Evolutionary conservation across 192 early-diverging fungal genomes (phyloP), one percentile per base, ranked within the genome.

Genomic region (Linnemannia exigua): DNA sequence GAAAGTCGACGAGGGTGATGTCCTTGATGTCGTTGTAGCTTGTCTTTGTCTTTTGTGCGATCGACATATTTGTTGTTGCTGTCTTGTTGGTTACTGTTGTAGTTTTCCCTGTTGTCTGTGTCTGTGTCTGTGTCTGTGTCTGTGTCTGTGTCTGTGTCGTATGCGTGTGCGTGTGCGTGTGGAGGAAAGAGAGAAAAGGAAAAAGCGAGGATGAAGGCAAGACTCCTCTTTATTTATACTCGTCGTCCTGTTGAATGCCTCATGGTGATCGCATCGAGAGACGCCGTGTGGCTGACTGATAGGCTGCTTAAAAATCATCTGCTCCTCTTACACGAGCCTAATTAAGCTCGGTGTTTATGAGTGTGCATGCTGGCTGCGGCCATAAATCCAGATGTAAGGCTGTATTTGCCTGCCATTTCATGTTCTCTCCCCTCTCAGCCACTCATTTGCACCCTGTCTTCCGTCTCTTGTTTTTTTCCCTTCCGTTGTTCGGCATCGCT

Each of bases 1-100:
- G 37, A 73, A 79, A 86, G 31, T 86, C 84, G 11, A 67, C 28
- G 9, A 86, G 16, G 6, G 54, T 14, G 38, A 86, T 48, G 9
- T 86, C 78, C 46, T 61, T 80, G 52, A 86, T 80, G 48, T 79
- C 84, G 36, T 38, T 58, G 75, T 86, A 80, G 3, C 5, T 52
- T 1, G 84, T 80, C 48, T 75, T 79, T 1, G 33, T 68, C 19
- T 19, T 46, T 28, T 19, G 12, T 16, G 44, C 15, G n/a, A 22
- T 75, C 5, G 50, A 25, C 74, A 76, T 82, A 15, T 25, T 69
- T 1, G 11, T 41, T 38, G 67, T 69, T 9, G 61, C 14, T 33
- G 2, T 66, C 19, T 36, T 69, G 36, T 47, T 0, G 35, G 11
- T 47, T 58, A 17, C 17, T 8, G 52, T 35, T 28, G 1, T 35